Percentiles rank a stretch among this genome's conserved stretches.
phyloP scores from a whole-genome alignment of 331 rosid species.

The Dryas integrifolia region DNA sequence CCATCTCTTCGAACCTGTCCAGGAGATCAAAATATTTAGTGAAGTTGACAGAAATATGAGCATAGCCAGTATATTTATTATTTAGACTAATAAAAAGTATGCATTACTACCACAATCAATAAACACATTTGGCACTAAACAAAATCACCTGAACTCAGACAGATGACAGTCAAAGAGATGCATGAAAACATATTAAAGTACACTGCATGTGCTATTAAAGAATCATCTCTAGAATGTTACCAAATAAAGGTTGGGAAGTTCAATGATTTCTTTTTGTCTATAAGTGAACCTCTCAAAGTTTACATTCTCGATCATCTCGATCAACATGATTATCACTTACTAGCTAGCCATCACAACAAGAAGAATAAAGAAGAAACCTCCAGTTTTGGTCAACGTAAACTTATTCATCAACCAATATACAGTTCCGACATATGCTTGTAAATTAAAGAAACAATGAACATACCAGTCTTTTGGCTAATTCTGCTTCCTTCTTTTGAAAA shows the following conservation, averaged over 20 bases:
- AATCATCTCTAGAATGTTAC: conserved; percentile 1
- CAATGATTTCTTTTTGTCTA: not conserved
- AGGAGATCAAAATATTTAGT: conserved; percentile 17
- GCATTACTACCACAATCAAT: not conserved
- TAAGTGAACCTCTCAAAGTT: not conserved
- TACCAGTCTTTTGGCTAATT: conserved; percentile 94
- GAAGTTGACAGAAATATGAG: conserved; percentile 3
- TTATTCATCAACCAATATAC: conserved; percentile 3
- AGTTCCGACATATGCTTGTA: conserved; percentile 1
- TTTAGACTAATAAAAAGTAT: not conserved
- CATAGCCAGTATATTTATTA: not conserved
- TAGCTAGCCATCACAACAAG: not conserved
- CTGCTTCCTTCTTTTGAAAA: conserved; percentile 97
- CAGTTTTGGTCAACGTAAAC: not conserved
- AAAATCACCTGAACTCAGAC: not conserved
- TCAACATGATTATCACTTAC: conserved; percentile 1
- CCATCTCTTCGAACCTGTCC: conserved; percentile 84
- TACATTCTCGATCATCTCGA: not conserved
- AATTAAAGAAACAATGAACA: conserved; percentile 13
- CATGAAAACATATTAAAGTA: not conserved
- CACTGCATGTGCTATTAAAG: not conserved
- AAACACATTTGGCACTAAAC: not conserved
- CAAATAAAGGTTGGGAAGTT: not conserved
- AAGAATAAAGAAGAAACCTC: not conserved
- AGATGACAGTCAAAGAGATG: not conserved